These are phyloP conservation scores for Vitis cinerea DNA, from an alignment of 164 flowering plant species.

Conservation along the genomic window DNA sequence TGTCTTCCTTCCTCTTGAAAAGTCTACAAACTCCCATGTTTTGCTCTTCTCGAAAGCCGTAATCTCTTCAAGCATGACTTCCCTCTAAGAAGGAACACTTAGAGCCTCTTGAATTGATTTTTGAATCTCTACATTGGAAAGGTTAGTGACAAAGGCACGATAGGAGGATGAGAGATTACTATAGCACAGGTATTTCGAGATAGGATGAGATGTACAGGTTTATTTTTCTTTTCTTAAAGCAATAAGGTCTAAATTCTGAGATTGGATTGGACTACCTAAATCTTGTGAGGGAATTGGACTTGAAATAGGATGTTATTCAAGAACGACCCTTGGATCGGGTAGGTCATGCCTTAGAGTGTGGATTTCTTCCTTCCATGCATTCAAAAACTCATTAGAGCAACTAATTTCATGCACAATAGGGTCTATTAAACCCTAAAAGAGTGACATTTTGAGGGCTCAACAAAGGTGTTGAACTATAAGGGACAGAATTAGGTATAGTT, in stretches of 20 bases:
- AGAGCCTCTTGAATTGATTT: too few species aligned
- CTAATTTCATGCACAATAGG: too few species aligned
- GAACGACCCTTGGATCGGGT: neutral
- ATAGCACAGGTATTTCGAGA: neutral
- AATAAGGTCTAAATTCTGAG: neutral
- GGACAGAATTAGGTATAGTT: neutral
- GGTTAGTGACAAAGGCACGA: neutral
- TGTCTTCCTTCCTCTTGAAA: too few species aligned
- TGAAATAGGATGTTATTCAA: neutral
- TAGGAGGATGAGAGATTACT: neutral
- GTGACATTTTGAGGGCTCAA: neutral
- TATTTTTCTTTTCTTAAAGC: slow-evolving; percentile 1
- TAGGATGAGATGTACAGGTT: neutral
- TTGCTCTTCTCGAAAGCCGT: too few species aligned
- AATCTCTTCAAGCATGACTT: too few species aligned
- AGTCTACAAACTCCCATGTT: too few species aligned
- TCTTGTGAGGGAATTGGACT: neutral
- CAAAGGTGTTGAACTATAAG: neutral
- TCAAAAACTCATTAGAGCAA: neutral
- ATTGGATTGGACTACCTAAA: neutral
- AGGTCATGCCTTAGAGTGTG: neutral
- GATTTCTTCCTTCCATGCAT: neutral
- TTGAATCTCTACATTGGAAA: too few species aligned
- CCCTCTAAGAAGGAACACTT: too few species aligned
- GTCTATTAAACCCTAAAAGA: neutral